phyloP scores from a whole-genome alignment of 768 basidiomycete species.

The Podaxis carcinomalis region DNA sequence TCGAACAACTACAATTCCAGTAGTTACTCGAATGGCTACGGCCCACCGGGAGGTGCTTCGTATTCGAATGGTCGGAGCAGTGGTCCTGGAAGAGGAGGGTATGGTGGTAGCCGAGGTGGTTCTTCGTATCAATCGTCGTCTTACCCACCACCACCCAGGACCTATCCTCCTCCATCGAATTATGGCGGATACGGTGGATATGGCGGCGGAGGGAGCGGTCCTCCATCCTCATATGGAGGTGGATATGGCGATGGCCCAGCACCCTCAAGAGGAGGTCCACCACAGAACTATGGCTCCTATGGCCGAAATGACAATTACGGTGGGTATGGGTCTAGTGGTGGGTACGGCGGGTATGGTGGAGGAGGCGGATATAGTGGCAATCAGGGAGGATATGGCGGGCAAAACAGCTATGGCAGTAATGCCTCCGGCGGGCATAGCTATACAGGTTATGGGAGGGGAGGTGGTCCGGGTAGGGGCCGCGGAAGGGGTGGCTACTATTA shows the following conservation, averaged over 20 bases:
- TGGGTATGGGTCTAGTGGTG: constrained; percentile 25
- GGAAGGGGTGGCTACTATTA: constrained; percentile 50
- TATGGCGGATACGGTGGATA: constrained; percentile 28
- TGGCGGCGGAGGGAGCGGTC: not conserved
- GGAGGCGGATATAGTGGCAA: constrained; percentile 20
- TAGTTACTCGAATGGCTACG: constrained; percentile 22
- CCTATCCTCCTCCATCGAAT: constrained; percentile 15
- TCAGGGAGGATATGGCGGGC: constrained; percentile 27
- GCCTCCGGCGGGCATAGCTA: constrained; percentile 24
- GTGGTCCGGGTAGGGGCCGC: constrained; percentile 25
- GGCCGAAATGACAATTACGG: constrained; percentile 26
- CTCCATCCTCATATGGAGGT: constrained; percentile 21
- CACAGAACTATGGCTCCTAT: constrained; percentile 27
- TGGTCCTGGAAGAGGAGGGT: constrained; percentile 15
- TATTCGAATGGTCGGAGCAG: constrained; percentile 19
- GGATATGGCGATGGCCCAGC: constrained; percentile 24
- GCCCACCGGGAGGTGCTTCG: constrained; percentile 10
- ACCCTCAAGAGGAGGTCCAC: constrained; percentile 19
- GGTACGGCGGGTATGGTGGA: constrained; percentile 27
- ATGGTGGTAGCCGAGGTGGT: constrained; percentile 24
- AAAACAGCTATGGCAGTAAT: constrained; percentile 16
- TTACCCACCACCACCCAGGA: constrained; percentile 6
- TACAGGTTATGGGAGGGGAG: constrained; percentile 22
- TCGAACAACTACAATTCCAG: constrained; percentile 33
- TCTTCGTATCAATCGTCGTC: constrained; percentile 15